Base-by-base conservation (phyloP, 2,329 filamentous ascomycete species). In the Pyrenophora teres region DNA sequence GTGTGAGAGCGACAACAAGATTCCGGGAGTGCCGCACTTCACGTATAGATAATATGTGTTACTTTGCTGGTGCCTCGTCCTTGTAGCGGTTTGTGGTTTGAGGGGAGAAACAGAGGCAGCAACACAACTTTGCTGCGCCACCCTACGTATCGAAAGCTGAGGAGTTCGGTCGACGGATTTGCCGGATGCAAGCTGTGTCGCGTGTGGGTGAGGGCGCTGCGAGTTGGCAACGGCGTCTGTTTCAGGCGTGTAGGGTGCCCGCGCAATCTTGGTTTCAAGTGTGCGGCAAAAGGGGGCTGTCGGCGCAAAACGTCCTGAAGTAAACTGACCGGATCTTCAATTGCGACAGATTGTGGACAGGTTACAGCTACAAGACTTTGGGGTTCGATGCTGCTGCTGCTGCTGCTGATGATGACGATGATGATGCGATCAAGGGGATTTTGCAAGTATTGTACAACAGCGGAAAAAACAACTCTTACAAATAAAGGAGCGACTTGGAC, bases 101-200 rank as follows among this genome's bases (percentile, higher is more conserved):
- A 30, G 27, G 27, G 27, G 27, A 30, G 9, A 30, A 30, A 30
- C 27, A 4, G 27, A 30, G 27, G 27, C 27, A 30, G 27, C 27
- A 30, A 30, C 27, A 30, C 27, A 42, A 48, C 21, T 21, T 21
- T 5, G 36, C 50, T 49, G 52, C 48, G 49, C 49, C 52, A 52
- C 49, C 38, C 27, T 40, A 31, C 43, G 25, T 47, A 15, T 30
- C 27, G 27, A 21, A 10, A 4, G 44, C 42, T 52, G 32, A 32
- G 19, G 49, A 37, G 23, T 52, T 52, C 61, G 61, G 59, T 42
- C 46, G 40, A 40, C 40, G 33, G 18, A 33, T 9, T 43, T 46
- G 40, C 60, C 59, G 64, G 51, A 51, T 48, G 36, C 32, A 40
- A 48, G 30, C 23, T 38, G 47, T 62, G 61, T 65, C 54, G 62